A percentile compares a stretch with the other conserved stretches of the same genome.
Evolutionary conservation across 2,329 filamentous ascomycete species (phyloP).

Genomic region (Curvularia eragrostidis): DNA sequence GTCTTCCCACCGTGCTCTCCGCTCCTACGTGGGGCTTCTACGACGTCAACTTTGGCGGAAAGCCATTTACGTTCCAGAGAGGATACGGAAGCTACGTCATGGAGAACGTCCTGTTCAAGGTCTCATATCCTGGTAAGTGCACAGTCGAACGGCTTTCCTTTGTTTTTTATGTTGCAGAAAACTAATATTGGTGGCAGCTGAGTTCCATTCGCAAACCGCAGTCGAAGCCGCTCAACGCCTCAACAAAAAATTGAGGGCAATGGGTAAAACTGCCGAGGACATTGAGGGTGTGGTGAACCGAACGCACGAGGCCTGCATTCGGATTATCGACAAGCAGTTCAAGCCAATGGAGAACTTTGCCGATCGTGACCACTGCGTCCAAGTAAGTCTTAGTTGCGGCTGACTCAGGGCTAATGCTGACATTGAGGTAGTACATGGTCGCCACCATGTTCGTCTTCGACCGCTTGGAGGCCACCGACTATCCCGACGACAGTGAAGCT

Average conservation of each 20-base stretch:
- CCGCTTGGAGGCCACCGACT: slow-evolving; percentile 91
- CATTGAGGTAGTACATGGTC: slow-evolving; percentile 78
- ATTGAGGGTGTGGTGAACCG: slow-evolving; percentile 90
- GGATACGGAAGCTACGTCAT: slow-evolving; percentile 98
- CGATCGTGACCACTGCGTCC: slow-evolving; percentile 98
- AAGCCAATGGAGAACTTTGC: slow-evolving; percentile 99
- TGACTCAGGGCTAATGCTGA: slow-evolving; percentile 27
- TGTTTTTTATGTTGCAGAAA: not conserved
- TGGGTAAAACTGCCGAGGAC: slow-evolving; percentile 91
- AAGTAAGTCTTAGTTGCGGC: slow-evolving; percentile 56
- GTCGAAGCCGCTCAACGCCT: slow-evolving; percentile 93
- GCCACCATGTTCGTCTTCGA: slow-evolving; percentile 95
- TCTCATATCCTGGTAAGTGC: slow-evolving; percentile 86
- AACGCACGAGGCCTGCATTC: slow-evolving; percentile 97
- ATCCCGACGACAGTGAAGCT: slow-evolving; percentile 89
- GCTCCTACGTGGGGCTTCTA: slow-evolving; percentile 98
- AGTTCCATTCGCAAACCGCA: slow-evolving; percentile 98
- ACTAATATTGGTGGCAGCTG: slow-evolving; percentile 59
- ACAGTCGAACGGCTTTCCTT: not conserved
- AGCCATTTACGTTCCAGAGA: slow-evolving; percentile 90
- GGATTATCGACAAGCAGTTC: slow-evolving; percentile 99
- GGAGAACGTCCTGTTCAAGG: slow-evolving; percentile 99
- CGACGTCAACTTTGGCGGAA: slow-evolving; percentile 95
- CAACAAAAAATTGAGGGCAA: slow-evolving; percentile 77
- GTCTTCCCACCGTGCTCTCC: slow-evolving; percentile 89